Evolutionary conservation across 768 basidiomycete species (phyloP).

Genomic region (Rhodotorula kratochvilovae): DNA sequence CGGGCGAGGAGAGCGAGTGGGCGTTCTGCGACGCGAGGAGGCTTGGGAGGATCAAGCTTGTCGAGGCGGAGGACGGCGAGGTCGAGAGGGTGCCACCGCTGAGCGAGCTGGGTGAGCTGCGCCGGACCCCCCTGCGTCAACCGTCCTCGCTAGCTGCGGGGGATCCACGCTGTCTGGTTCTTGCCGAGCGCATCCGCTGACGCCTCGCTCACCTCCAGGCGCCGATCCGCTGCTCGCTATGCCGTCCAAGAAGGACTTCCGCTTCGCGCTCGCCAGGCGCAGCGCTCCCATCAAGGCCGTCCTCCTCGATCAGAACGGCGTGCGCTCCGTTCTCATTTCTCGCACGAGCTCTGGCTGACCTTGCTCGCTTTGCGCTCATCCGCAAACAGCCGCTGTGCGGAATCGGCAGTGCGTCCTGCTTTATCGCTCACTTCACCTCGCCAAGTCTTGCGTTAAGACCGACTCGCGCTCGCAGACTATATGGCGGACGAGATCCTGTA

Average conservation of each 20-base stretch:
- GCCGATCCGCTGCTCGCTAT: slow-evolving; percentile 38
- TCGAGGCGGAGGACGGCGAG: slow-evolving; percentile 23
- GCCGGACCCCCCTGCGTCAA: no score
- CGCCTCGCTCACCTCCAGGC: background rate
- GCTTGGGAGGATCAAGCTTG: slow-evolving; percentile 40
- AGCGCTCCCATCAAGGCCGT: slow-evolving; percentile 45
- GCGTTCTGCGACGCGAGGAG: slow-evolving; percentile 42
- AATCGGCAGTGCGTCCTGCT: slow-evolving; percentile 10
- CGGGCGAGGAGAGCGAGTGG: slow-evolving; percentile 31
- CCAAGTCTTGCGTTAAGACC: no score
- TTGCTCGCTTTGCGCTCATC: no score
- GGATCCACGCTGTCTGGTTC: background rate
- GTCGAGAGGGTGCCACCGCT: slow-evolving; percentile 31
- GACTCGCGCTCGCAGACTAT: slow-evolving; percentile 45
- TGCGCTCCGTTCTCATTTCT: background rate
- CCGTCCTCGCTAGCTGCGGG: background rate
- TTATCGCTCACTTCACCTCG: no score
- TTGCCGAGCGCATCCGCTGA: background rate
- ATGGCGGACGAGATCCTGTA: slow-evolving; percentile 46
- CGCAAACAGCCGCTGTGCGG: slow-evolving; percentile 19
- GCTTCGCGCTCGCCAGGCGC: slow-evolving; percentile 16
- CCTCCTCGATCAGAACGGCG: slow-evolving; percentile 44
- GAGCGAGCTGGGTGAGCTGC: slow-evolving; percentile 35
- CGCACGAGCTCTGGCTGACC: no score
- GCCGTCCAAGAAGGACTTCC: slow-evolving; percentile 35